phyloP scores from a whole-genome alignment of 495 filamentous ascomycete genomes.

The Usnea hakonensis region DNA sequence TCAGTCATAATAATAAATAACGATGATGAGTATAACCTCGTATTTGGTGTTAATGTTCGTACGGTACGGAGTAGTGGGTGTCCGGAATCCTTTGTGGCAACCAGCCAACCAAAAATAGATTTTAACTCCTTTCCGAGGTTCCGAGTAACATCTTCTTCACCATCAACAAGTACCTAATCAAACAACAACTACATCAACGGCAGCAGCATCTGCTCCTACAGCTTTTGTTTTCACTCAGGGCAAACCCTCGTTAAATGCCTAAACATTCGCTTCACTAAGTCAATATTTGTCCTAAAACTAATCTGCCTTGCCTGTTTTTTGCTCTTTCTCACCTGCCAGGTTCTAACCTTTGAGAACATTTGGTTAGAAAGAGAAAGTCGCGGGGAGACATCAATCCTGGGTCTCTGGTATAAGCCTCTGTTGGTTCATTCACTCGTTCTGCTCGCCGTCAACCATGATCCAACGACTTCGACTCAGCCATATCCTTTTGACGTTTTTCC shows the following conservation, averaged over 20 bases:
- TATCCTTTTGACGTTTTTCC: constrained; percentile 29
- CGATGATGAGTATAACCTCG: too few relatives aligned
- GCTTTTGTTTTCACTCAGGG: not conserved
- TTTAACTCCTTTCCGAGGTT: not conserved
- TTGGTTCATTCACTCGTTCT: not conserved
- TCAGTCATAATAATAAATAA: too few relatives aligned
- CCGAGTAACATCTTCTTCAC: not conserved
- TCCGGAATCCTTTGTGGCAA: not conserved
- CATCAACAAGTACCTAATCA: too few relatives aligned
- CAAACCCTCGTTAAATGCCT: constrained; percentile 14
- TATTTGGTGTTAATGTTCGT: too few relatives aligned
- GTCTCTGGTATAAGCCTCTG: not conserved
- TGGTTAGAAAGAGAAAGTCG: not conserved
- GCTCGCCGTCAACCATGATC: constrained; percentile 12
- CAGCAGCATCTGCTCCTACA: not conserved
- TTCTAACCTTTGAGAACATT: not conserved
- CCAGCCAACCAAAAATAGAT: constrained; percentile 3
- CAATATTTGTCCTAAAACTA: not conserved
- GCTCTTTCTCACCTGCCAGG: not conserved
- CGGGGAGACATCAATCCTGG: not conserved
- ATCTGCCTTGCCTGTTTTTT: not conserved
- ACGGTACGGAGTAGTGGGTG: too few relatives aligned
- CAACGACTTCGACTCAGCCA: constrained; percentile 9
- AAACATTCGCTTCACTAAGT: constrained; percentile 6
- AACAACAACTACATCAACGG: not conserved